These are phyloP conservation scores for Xylaria sp. DNA, from an alignment of 2,329 filamentous ascomycete species.

Conservation along the genomic window DNA sequence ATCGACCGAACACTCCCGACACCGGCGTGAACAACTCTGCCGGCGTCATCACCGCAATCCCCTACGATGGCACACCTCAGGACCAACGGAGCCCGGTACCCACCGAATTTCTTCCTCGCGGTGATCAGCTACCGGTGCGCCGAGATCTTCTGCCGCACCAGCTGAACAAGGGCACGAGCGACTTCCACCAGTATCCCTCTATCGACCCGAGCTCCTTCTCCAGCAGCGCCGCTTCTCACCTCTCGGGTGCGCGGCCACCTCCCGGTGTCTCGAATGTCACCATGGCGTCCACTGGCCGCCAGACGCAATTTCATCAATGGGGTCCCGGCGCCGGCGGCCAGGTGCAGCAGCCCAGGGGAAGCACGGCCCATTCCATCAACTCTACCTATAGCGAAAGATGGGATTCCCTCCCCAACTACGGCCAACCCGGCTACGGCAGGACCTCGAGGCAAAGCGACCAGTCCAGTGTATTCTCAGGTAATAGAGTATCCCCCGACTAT, in stretches of 20 bases:
- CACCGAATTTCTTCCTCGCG: conserved; percentile 71
- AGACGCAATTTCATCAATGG: conserved; percentile 79
- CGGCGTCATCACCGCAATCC: conserved; percentile 84
- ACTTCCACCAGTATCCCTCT: conserved; percentile 88
- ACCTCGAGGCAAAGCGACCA: conserved; percentile 48
- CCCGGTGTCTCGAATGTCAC: conserved; percentile 64
- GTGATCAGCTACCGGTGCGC: conserved; percentile 63
- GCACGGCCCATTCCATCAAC: conserved; percentile 53
- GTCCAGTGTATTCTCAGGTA: conserved; percentile 60
- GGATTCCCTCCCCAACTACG: conserved; percentile 50
- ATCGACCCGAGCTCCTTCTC: conserved; percentile 60
- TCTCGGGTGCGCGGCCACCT: conserved; percentile 63
- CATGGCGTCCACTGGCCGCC: conserved; percentile 71
- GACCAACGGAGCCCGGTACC: conserved; percentile 72
- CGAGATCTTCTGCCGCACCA: conserved; percentile 82
- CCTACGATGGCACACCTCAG: conserved; percentile 72
- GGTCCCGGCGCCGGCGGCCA: conserved; percentile 45
- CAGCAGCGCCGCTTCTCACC: conserved; percentile 56
- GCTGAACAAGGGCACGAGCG: conserved; percentile 73
- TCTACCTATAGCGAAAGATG: conserved; percentile 62
- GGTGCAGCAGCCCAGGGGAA: conserved; percentile 47
- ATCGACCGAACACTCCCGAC: conserved; percentile 66
- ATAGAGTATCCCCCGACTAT: conserved; percentile 47
- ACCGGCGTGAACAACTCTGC: conserved; percentile 72
- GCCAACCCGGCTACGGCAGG: conserved; percentile 30